These are phyloP conservation scores for Pterocarpus macrocarpus DNA, from an alignment of 306 rosid species.

Conservation along the genomic window DNA sequence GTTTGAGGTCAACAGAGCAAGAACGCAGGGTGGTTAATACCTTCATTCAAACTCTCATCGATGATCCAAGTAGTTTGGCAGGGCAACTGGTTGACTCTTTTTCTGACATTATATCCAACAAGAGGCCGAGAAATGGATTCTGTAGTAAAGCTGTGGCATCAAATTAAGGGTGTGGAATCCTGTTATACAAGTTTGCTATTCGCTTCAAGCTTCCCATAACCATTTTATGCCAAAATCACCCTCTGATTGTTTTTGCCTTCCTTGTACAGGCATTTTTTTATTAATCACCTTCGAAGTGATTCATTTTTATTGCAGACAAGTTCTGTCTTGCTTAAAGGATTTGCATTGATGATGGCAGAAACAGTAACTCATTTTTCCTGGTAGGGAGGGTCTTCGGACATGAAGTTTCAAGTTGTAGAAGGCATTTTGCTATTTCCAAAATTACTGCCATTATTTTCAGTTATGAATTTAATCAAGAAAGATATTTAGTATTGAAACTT, in stretches of 20 bases:
- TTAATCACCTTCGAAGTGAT: constrained; percentile 64
- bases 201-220: constrained; percentile 50
- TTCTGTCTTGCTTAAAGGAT: constrained; percentile 58
- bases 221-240: constrained; percentile 48
- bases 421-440: constrained; percentile 52
- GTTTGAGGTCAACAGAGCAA: constrained; percentile 96
- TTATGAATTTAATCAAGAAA: constrained; percentile 58
- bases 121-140: constrained; percentile 83
- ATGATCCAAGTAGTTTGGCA: constrained; percentile 96
- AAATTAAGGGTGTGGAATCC: constrained; percentile 48
- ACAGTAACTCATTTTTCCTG: constrained; percentile 59
- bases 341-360: constrained; percentile 61
- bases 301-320: constrained; percentile 62
- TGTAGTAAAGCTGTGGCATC: constrained; percentile 69
- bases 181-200: constrained; percentile 47
- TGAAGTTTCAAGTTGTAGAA: constrained; percentile 58
- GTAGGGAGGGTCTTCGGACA: constrained; percentile 55
- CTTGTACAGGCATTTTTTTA: constrained; percentile 81
- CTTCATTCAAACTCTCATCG: constrained; percentile 90
- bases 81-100: constrained; percentile 97
- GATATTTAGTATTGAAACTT: constrained; percentile 48
- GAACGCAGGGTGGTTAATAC: constrained; percentile 97
- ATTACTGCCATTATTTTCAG: constrained; percentile 54
- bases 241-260: constrained; percentile 68
- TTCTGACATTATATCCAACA: constrained; percentile 86